Evolutionary conservation across 345 rosid species (phyloP), one percentile per base, ranked within the genome.

Genomic region (Jatropha curcas): DNA sequence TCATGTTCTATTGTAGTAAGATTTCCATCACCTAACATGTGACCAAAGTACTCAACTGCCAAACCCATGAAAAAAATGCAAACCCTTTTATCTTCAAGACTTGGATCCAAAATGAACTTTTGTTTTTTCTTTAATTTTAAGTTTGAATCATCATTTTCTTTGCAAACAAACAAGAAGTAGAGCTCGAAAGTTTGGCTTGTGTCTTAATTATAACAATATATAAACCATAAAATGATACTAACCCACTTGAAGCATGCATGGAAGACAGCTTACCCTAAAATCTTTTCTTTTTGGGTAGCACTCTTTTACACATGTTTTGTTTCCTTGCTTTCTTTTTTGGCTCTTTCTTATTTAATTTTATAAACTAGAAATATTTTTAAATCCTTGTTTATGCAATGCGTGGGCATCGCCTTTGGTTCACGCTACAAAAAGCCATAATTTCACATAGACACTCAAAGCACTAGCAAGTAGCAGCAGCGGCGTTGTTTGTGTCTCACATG

Each of bases 381-480:
- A 19, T 16, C 19, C 10, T 11, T 66, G 39, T 45, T 67, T 24
- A 33, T 68, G 46, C 48, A 28, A 24, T 28, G 53, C 39, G 71
- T 68, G 43, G 70, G 50, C 61, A 41, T 66, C 70, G 41, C 76
- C 77, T 73, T 43, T 53, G 80, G 37, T 19, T 78, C 79, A 83
- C 81, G 84, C 82, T 58, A 63, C 70, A 81, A 73, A 81, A 76
- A 73, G 57, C 76, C 74, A 78, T 78, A 65, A 80, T 80, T 75
- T 69, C 73, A 71, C 73, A 71, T 20, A 22, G 46, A 35, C 77
- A 55, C 67, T 67, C 77, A 17, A 65, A 75, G 25, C 59, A 71
- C 81, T 60, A 19, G 52, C 61, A 59, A 76, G 66, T 10, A 14
- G 35, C 58, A 22, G 65, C 9, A 52, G 25, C 22, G 19, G 2